Conservation (phyloP, 192 early-diverging fungal species). For the Podochytrium sp. region DNA sequence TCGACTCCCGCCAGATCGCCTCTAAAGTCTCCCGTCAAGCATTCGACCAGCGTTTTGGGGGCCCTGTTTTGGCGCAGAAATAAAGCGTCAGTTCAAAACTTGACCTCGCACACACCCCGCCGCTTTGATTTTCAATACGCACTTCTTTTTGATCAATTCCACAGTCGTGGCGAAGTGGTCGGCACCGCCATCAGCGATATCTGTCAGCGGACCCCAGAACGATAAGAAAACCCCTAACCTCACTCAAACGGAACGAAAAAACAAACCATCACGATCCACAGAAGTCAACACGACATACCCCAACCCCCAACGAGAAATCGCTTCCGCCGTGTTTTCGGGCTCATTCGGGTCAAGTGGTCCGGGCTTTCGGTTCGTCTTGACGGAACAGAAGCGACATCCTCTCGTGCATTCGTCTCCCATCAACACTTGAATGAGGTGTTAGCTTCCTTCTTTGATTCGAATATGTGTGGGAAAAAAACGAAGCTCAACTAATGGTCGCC, state of each 20-base stretch:
- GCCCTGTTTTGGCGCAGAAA: slow-evolving; percentile 53
- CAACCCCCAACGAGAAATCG: slow-evolving; percentile 91
- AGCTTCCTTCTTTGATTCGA: background rate
- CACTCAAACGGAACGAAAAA: slow-evolving; percentile 1
- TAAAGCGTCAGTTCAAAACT: no score
- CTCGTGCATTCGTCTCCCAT: slow-evolving; percentile 99
- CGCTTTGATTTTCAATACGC: slow-evolving; percentile 28
- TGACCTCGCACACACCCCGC: no score
- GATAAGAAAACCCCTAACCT: background rate
- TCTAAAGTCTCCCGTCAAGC: slow-evolving; percentile 91
- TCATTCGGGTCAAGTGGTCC: slow-evolving; percentile 85
- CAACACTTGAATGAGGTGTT: slow-evolving; percentile 49
- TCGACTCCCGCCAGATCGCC: slow-evolving; percentile 79
- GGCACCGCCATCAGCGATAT: slow-evolving; percentile 90
- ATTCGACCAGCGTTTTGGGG: slow-evolving; percentile 93
- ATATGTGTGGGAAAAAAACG: slow-evolving; percentile 8
- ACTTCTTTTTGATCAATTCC: slow-evolving; percentile 82
- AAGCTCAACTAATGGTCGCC: slow-evolving; percentile 85
- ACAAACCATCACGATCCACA: slow-evolving; percentile 88
- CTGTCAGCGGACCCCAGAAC: slow-evolving; percentile 42
- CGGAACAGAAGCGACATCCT: slow-evolving; percentile 97
- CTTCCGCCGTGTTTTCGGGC: slow-evolving; percentile 90
- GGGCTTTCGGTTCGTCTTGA: slow-evolving; percentile 90
- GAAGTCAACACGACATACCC: slow-evolving; percentile 98
- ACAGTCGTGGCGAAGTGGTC: slow-evolving; percentile 94